phyloP scores from a whole-genome alignment of 768 basidiomycete genomes.

The Mycena crocata region DNA sequence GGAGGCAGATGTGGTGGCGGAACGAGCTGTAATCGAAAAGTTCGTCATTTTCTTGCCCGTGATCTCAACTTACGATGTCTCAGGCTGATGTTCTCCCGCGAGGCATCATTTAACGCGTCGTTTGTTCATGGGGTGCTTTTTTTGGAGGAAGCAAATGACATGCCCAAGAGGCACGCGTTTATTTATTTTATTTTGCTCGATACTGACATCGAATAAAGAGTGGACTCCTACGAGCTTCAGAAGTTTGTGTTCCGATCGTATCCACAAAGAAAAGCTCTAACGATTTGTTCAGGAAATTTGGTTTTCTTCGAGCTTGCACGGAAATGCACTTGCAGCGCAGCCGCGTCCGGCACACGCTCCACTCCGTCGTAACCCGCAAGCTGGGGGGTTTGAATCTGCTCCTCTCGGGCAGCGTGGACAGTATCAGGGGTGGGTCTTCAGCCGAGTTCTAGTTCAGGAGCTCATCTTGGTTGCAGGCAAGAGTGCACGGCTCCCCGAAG shows the following conservation, averaged over 20 bases:
- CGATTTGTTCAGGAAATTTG: conserved; percentile 1
- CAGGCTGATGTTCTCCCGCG: conserved; percentile 28
- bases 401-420: conserved; percentile 29
- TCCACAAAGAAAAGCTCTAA: neutral
- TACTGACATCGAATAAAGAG: neutral
- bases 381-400: conserved; percentile 34
- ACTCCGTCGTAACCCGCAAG: conserved; percentile 26
- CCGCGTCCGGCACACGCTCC: conserved; percentile 3
- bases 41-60: neutral
- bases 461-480: neutral
- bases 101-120: conserved; percentile 25
- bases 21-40: conserved; percentile 18
- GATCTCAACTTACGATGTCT: neutral
- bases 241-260: neutral
- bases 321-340: conserved; percentile 12
- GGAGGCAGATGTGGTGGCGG: conserved; percentile 28
- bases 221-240: neutral
- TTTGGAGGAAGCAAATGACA: conserved; percentile 5
- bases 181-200: neutral
- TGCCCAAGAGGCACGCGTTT: neutral
- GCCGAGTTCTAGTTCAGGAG: neutral
- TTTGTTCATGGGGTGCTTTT: conserved; percentile 29
- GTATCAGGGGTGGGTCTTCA: conserved; percentile 18
- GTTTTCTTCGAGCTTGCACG: conserved; percentile 24
- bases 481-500: conserved; percentile 4